Base-by-base conservation (phyloP, 176 grass and related monocot genomes). In the Hsuehochloa calcarea region DNA sequence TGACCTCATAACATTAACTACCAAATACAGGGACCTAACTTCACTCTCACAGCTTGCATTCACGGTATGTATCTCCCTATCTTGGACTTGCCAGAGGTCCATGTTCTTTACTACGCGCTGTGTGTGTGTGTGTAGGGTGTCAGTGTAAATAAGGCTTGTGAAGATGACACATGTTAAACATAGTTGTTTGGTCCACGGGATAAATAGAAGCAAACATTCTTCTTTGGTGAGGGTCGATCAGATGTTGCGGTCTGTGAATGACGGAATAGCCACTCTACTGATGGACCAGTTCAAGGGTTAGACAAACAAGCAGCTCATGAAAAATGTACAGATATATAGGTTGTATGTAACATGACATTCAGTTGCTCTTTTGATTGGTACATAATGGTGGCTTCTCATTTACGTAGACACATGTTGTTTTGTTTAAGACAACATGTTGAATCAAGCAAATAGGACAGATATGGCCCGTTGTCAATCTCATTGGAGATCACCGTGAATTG, bases 21-120 rank as follows among this genome's bases (percentile, higher is more conserved):
- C 90, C 27, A 98, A 98, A 81, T 98, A 98, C 86, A 90, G 93
- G 69, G 96, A 98, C 84, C 80, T 98, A 23, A 98, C 96, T 68
- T 96, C 96, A 46, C 89, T 89, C 8, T 82, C 96, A 3, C 96
- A 98, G 75, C 91, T 98, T 65, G 93, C 88, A 16, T 96, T 99
- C 76, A 94, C 93, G 27, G 96, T 98, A 92, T 17, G 65, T 49
- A 56, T 71, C 25, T 25, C n/a, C 25, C 58, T 25, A 60, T 60
- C 58, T 25, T 60, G n/a, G 9, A 11, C 58, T 25, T 60, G 3
- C 10, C n/a, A 25, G n/a, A 60, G 55, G 51, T n/a, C 20, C 3
- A 9, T 12, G 25, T 10, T 26, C 58, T 25, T 4, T 60, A 4
- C 10, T 25, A 55, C 16, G 51, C 31, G 31, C 31, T 54, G 49